Evolutionary conservation across 176 grass and related monocot species (phyloP).

Genomic region (Thinopyrum elongatum): DNA sequence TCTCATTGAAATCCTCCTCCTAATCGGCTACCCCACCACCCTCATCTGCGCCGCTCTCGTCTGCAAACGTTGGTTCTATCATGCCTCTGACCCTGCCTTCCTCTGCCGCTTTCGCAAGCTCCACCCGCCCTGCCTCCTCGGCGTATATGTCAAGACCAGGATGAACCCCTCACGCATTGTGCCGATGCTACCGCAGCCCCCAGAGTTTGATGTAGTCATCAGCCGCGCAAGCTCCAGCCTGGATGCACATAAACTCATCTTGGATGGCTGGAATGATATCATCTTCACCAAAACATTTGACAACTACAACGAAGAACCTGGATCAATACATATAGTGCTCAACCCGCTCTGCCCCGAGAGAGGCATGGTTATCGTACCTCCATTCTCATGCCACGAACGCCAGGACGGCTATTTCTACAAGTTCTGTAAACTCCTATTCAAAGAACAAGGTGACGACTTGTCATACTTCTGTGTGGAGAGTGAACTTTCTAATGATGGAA

Average conservation of each 20-base stretch:
- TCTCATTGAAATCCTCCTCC: neutral
- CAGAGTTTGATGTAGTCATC: neutral
- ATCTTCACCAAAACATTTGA: neutral
- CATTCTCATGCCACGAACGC: neutral
- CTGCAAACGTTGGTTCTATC: neutral
- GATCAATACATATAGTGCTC: neutral
- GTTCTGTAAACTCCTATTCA: neutral
- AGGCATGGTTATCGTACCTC: neutral
- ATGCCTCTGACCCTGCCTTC: neutral
- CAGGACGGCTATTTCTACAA: neutral
- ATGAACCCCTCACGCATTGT: neutral
- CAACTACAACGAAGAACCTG: neutral
- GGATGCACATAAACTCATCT: neutral
- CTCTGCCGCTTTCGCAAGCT: neutral
- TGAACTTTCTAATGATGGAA: too few species aligned
- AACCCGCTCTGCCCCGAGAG: neutral
- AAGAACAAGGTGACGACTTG: too few species aligned
- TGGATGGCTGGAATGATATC: neutral
- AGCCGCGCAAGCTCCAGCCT: neutral
- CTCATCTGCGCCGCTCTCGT: neutral
- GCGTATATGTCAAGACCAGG: neutral
- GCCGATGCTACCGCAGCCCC: neutral
- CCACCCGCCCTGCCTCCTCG: neutral
- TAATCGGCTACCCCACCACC: neutral
- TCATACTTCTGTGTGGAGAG: neutral